Conservation (phyloP, 2,329 filamentous ascomycete species). For the Fusarium sororula region DNA sequence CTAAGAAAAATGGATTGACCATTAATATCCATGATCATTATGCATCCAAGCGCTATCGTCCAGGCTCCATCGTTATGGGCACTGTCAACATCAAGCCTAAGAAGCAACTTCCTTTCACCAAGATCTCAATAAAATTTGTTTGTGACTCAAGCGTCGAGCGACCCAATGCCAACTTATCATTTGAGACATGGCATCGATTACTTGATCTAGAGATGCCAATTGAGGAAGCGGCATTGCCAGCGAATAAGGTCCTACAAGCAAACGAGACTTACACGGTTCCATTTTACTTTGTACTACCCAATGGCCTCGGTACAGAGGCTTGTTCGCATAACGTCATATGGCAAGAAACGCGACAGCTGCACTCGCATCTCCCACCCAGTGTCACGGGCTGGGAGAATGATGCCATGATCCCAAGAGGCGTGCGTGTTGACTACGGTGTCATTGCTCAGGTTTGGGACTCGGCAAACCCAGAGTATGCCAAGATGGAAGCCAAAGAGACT, state of each 20-base stretch:
- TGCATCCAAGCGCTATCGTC: slow-evolving; percentile 16
- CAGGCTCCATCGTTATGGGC: slow-evolving; percentile 2
- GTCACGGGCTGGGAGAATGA: slow-evolving; percentile 3
- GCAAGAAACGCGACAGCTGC: slow-evolving; percentile 10
- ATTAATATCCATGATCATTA: slow-evolving; percentile 10
- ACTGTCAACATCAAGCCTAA: slow-evolving; percentile 14
- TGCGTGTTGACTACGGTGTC: slow-evolving; percentile 1
- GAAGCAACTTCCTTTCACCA: slow-evolving; percentile 1
- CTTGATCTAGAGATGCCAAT: slow-evolving; percentile 14
- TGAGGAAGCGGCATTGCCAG: neutral
- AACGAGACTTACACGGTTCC: slow-evolving; percentile 8
- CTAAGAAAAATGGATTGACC: neutral
- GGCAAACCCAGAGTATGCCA: neutral
- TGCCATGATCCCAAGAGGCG: slow-evolving; percentile 2
- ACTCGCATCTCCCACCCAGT: slow-evolving; percentile 4
- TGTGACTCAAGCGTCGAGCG: slow-evolving; percentile 16
- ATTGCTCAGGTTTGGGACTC: slow-evolving; percentile 19
- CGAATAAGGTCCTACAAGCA: neutral
- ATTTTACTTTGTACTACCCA: slow-evolving; percentile 12
- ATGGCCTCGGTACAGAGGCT: slow-evolving; percentile 9
- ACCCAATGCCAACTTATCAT: neutral
- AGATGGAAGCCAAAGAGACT: slow-evolving; percentile 6
- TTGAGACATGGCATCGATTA: slow-evolving; percentile 22
- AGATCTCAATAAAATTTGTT: slow-evolving; percentile 9
- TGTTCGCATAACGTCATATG: slow-evolving; percentile 16